Percentiles rank a stretch among this genome's conserved stretches.
Evolutionary conservation across 2,329 filamentous ascomycete genomes (phyloP).

Genomic region (Alternaria tenuissima): DNA sequence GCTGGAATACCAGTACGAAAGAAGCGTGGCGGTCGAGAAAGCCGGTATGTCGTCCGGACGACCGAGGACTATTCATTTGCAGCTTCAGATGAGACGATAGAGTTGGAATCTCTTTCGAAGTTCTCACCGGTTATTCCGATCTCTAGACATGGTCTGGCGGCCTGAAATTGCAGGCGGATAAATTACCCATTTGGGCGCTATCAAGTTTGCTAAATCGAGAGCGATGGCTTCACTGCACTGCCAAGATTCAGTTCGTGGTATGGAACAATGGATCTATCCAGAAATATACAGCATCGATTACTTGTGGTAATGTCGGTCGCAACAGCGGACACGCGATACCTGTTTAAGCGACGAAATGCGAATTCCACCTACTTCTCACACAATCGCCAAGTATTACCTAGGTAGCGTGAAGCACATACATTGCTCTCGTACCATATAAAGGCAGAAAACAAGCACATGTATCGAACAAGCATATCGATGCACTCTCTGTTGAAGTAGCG

Average conservation of each 20-base stretch:
- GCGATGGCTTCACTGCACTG: background rate
- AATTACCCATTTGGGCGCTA: background rate
- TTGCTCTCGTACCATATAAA: background rate
- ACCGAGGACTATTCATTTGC: background rate
- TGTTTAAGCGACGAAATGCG: conserved; percentile 9
- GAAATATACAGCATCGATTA: background rate
- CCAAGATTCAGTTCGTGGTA: background rate
- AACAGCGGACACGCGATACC: conserved; percentile 2
- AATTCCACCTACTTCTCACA: background rate
- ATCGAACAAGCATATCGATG: background rate
- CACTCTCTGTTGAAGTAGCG: background rate
- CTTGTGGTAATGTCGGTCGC: background rate
- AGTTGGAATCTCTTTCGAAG: background rate
- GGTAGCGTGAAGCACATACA: background rate
- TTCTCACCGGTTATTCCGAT: background rate
- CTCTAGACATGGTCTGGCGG: background rate
- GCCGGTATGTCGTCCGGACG: background rate
- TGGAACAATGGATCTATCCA: background rate
- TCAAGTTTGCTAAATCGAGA: background rate
- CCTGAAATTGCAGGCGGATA: background rate
- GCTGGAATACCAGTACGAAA: background rate
- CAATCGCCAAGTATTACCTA: background rate
- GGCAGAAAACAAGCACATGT: background rate
- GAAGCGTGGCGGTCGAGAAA: background rate
- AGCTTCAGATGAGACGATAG: background rate